Percentiles rank a stretch among this genome's conserved stretches.
Conservation (phyloP, 805 yeast genomes). For the Kurtzmaniella fragi region DNA sequence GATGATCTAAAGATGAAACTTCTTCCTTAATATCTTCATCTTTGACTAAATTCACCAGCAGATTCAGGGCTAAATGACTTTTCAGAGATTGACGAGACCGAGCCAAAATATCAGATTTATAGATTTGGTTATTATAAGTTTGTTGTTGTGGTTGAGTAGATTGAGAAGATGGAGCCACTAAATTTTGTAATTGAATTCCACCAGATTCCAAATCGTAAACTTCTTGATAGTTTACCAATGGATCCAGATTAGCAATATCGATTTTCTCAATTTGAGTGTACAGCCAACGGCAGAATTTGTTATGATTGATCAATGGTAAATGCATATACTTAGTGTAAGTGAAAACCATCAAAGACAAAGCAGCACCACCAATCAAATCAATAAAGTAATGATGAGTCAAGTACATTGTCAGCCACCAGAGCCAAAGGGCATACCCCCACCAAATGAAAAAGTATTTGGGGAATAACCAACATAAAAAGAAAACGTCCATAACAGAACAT, state of each 20-base stretch:
- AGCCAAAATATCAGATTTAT: conserved; percentile 3
- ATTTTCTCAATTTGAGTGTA: conserved; percentile 35
- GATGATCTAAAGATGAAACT: conserved; percentile 25
- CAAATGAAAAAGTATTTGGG: conserved; percentile 65
- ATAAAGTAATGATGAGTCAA: conserved; percentile 94
- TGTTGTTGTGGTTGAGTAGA: not conserved
- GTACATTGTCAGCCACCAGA: conserved; percentile 99
- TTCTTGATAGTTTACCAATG: conserved; percentile 16
- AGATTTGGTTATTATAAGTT: not conserved
- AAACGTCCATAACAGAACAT: conserved; percentile 88
- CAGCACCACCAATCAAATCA: conserved; percentile 91
- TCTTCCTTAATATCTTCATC: conserved; percentile 10
- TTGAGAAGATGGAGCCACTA: conserved; percentile 1
- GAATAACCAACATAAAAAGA: conserved; percentile 78
- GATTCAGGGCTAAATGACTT: not conserved
- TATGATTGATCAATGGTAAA: conserved; percentile 56
- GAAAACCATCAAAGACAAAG: conserved; percentile 69
- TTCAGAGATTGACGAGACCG: conserved; percentile 1
- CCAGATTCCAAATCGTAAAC: conserved; percentile 8
- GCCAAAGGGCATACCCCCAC: conserved; percentile 78
- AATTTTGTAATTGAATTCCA: conserved; percentile 3
- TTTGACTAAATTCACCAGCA: not conserved
- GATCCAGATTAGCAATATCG: conserved; percentile 25
- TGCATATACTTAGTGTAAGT: conserved; percentile 60
- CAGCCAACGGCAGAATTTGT: conserved; percentile 65